These are phyloP conservation scores for Cyberlindnera xylosilytica DNA, from an alignment of 805 yeast genomes.

Conservation along the genomic window DNA sequence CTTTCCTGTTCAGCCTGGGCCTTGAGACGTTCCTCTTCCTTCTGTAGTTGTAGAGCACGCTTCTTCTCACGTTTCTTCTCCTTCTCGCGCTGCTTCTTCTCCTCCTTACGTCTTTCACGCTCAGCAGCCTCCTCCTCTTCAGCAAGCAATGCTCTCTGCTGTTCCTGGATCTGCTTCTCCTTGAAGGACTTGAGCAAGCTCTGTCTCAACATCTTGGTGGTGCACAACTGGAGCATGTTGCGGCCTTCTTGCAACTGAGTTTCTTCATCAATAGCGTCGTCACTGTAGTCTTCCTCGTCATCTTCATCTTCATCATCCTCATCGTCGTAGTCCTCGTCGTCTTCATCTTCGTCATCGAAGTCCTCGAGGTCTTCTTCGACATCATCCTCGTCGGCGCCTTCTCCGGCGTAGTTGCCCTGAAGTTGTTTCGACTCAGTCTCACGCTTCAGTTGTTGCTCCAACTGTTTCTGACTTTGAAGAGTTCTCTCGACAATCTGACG, in stretches of 20 bases:
- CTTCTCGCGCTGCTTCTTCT: constrained; percentile 70
- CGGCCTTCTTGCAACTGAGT: constrained; percentile 76
- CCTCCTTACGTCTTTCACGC: constrained; percentile 61
- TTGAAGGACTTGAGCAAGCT: constrained; percentile 74
- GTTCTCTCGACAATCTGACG: constrained; percentile 12
- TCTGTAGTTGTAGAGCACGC: not conserved
- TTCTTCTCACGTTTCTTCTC: constrained; percentile 42
- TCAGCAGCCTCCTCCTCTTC: constrained; percentile 70
- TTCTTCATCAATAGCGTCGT: constrained; percentile 49
- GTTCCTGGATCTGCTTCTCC: constrained; percentile 76
- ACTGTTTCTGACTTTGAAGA: constrained; percentile 14
- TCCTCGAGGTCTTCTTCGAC: constrained; percentile 39
- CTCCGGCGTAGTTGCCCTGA: constrained; percentile 19
- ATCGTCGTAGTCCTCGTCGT: constrained; percentile 29
- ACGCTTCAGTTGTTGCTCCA: constrained; percentile 15
- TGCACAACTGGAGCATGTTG: constrained; percentile 73
- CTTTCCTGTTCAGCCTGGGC: constrained; percentile 41
- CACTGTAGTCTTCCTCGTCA: constrained; percentile 36
- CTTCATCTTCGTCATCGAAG: constrained; percentile 11
- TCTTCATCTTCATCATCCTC: constrained; percentile 38
- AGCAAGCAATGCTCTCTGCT: constrained; percentile 55
- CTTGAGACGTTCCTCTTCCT: constrained; percentile 23
- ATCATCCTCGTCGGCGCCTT: constrained; percentile 32
- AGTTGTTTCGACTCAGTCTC: constrained; percentile 16
- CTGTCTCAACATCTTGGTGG: constrained; percentile 72